phyloP scores from a whole-genome alignment of 345 rosid species.

The Anastatica hierochuntica region DNA sequence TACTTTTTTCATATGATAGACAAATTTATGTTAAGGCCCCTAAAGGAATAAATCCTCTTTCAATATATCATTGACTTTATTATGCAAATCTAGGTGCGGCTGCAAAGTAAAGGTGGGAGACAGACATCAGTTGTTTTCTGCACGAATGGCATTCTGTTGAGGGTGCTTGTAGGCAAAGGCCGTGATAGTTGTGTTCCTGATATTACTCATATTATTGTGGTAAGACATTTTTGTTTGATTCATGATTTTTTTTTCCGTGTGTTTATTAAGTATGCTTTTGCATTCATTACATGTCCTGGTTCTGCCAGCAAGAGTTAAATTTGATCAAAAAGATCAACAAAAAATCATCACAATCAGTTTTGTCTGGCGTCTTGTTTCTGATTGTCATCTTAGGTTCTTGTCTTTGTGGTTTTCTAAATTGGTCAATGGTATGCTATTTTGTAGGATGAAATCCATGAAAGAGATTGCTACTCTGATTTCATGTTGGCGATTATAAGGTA shows the following conservation, averaged over 20 bases:
- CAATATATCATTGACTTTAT: slow-evolving; percentile 10
- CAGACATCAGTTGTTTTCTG: slow-evolving; percentile 83
- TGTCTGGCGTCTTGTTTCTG: not conserved
- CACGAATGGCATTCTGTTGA: slow-evolving; percentile 83
- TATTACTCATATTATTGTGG: slow-evolving; percentile 93
- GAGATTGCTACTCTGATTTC: slow-evolving; percentile 90
- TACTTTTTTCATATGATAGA: slow-evolving; percentile 1
- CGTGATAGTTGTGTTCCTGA: slow-evolving; percentile 39
- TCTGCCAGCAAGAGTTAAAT: not conserved
- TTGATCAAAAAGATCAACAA: not conserved
- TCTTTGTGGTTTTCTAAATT: slow-evolving; percentile 1
- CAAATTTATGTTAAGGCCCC: not conserved
- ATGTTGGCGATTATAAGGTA: slow-evolving; percentile 89
- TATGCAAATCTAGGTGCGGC: slow-evolving; percentile 51
- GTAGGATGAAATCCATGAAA: slow-evolving; percentile 98
- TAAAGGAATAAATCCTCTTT: not conserved
- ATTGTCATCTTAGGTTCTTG: not conserved
- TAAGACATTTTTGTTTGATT: slow-evolving; percentile 26
- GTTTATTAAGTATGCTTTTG: not conserved
- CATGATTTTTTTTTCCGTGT: not conserved
- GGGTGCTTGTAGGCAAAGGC: slow-evolving; percentile 66
- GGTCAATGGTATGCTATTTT: slow-evolving; percentile 24
- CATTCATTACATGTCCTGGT: not conserved
- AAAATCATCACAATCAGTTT: not conserved
- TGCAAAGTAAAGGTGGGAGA: slow-evolving; percentile 80